Evolutionary conservation across 768 basidiomycete species (phyloP).

Genomic region (Russula abietina): DNA sequence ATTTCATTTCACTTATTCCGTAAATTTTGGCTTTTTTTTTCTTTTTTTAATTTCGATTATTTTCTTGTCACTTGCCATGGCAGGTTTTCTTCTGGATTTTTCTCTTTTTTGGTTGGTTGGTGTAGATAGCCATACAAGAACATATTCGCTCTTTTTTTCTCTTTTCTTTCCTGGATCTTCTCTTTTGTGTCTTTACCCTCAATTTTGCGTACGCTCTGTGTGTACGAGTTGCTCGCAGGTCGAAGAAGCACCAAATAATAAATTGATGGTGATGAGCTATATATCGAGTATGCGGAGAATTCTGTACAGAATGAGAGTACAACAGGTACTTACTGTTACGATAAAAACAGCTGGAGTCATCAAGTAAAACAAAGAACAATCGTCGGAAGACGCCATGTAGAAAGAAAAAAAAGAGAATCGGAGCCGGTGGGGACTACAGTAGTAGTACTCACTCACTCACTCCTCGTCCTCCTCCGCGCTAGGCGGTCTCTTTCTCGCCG

Average conservation of each 20-base stretch:
- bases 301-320: not conserved
- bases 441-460: slow-evolving; percentile 8
- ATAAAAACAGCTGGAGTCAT: not conserved
- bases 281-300: not conserved
- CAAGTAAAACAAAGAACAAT: not conserved
- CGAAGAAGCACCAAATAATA: not conserved
- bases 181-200: not conserved
- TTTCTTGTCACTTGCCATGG: not conserved
- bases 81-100: not conserved
- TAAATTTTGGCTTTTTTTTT: not conserved
- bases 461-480: slow-evolving; percentile 18
- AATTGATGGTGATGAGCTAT: not conserved
- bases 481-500: slow-evolving; percentile 9
- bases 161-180: not conserved
- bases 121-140: not conserved
- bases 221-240: slow-evolving; percentile 4
- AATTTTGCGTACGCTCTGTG: not conserved
- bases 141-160: not conserved
- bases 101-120: not conserved
- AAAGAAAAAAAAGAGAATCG: not conserved
- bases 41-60: not conserved
- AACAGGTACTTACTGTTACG: not conserved
- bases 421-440: not conserved
- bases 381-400: no score
- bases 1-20: slow-evolving; percentile 3